Evolutionary conservation across 495 filamentous ascomycete genomes (phyloP), one percentile per base, ranked within the genome.

Genomic region (Penicillium crystallinum): DNA sequence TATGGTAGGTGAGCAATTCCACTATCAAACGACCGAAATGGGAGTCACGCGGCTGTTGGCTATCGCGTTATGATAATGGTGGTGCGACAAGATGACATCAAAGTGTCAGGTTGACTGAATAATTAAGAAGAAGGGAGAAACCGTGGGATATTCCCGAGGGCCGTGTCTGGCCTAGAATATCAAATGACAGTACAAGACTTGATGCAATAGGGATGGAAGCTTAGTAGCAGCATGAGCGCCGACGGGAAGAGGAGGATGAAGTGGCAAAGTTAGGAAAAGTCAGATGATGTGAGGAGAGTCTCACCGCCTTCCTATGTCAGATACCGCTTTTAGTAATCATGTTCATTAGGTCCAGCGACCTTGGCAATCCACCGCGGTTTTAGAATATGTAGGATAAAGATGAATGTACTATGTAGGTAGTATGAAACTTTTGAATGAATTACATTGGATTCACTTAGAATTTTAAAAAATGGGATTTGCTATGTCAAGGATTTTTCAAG

Each of bases 231-330:
- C 12, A 18, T 23, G 1, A 34, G 12, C 14, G 21, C 29, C 10
- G 33, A 30, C 45, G 14, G 45, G 35, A 15, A 48, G 42, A 48
- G 33, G 45, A 47, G 35, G 34, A 18, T 38, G 48, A 50, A 41
- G 36, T 50, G 36, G 36, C 48, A 42, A n/a, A 50, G 48, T 40
- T 37, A 50, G 14, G 38, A 50, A 50, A 48, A 46, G 34, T 40
- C 29, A 47, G 39, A 35, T 40, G 41, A 52, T 41, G 12, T 34
- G 12, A 7, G 21, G 17, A 17, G 11, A 17, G 6, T 4, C 5
- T 25, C n/a, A 43, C 40, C 40, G 40, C 40, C 23, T 30, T 30
- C 1, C 21, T 22, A 11, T 11, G 10, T 12, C n/a, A 27, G 14
- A 38, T 41, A n/a, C 25, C 46, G 36, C 46, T 19, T 39, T 49